phyloP scores from a whole-genome alignment of 140 eudicot species.

The Bidens hawaiensis region DNA sequence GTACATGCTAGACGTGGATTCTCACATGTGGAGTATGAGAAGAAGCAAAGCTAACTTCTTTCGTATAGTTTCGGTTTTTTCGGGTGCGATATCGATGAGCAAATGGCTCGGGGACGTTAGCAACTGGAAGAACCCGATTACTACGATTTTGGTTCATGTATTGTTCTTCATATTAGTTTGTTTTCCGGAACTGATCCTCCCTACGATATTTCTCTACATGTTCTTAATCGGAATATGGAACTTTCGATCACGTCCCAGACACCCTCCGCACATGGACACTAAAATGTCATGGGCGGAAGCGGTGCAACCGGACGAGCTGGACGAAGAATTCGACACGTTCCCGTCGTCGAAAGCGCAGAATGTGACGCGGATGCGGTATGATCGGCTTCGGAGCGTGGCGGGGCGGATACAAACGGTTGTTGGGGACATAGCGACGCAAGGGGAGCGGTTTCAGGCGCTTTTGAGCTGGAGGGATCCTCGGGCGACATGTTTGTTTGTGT shows the following conservation, averaged over 20 bases:
- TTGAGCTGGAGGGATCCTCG: slow-evolving; percentile 84
- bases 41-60: slow-evolving; percentile 84
- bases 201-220: slow-evolving; percentile 71
- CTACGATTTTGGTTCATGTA: slow-evolving; percentile 56
- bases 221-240: slow-evolving; percentile 71
- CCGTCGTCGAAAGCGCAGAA: slow-evolving; percentile 56
- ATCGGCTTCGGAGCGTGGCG: slow-evolving; percentile 62
- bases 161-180: slow-evolving; percentile 58
- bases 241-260: slow-evolving; percentile 54
- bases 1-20: slow-evolving; percentile 74
- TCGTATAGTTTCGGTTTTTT: slow-evolving; percentile 52
- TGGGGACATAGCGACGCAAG: slow-evolving; percentile 77
- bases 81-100: slow-evolving; percentile 56
- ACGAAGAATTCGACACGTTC: slow-evolving; percentile 70
- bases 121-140: slow-evolving; percentile 74
- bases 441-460: slow-evolving; percentile 60
- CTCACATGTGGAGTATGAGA: slow-evolving; percentile 91
- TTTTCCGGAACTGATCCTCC: slow-evolving; percentile 68
- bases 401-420: slow-evolving; percentile 78
- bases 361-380: slow-evolving; percentile 52
- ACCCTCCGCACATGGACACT: slow-evolving; percentile 82
- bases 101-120: slow-evolving; percentile 69
- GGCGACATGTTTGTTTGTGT: slow-evolving; percentile 57
- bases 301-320: slow-evolving; percentile 61
- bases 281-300: slow-evolving; percentile 72